Base-by-base conservation (phyloP, 208 protist species). In the Herpetomonas samuelpessoai region DNA sequence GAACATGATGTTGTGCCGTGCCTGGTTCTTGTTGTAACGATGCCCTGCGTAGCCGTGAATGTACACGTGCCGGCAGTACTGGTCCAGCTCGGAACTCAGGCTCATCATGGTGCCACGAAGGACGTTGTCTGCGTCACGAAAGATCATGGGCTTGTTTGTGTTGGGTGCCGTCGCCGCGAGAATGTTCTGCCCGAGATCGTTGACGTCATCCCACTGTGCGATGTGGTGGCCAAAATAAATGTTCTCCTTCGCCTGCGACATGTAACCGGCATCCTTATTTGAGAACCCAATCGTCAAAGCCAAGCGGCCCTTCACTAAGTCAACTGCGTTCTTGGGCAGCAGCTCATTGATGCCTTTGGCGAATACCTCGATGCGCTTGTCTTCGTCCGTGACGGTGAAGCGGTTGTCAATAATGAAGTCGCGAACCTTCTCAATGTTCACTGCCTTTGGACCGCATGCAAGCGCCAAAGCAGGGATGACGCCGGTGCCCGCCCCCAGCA, bases 181-280 rank as follows among this genome's bases (percentile, higher is more conserved):
- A 19, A 96, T 74, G 75, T 87, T 89, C 68, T 96, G 84, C 38
- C 68, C 79, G 10, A 96, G 46, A 65, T 96, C 90, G 39, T 87
- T 74, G 38, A 73, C 77, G 66, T 86, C 78, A 3, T 45, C 57
- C 85, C 86, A 96, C 41, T 88, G 54, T 10, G 86, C 74, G 62
- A 96, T 90, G 69, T 93, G 90, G 61, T 92, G 84, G n/a, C 90
- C 90, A 82, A 91, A 96, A 59, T 88, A 82, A 9, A 93, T 66
- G 61, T 92, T 68, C 30, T 92, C 78, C 62, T 91, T 92, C 10
- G 74, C 47, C 69, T 95, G 88, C 39, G 53, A 46, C 83, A 91
- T 91, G 68, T 92, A 95, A 12, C 88, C 88, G 2, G 85, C 70
- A 59, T 95, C 88, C 18, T 66, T 64, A 68, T 92, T 95, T 18